Base-by-base conservation (phyloP, 225 moss, liverwort and hornwort genomes). In the Straminergon stramineum region DNA sequence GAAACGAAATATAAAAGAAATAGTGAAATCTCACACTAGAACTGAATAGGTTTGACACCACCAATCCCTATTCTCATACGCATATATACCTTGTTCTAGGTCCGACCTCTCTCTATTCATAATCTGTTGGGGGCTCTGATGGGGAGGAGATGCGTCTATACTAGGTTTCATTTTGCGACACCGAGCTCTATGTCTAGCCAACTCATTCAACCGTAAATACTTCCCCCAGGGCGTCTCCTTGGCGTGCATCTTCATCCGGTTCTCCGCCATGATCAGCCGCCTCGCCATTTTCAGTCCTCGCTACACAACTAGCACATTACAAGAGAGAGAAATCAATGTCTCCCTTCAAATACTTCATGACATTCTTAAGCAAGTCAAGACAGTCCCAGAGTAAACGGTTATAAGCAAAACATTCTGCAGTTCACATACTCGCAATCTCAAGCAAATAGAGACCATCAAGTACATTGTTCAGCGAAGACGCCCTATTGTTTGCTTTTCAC, bases 191-290 rank as follows among this genome's bases (percentile, higher is more conserved):
- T 92, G 94, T 77, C 79, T 91, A 53, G 85, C 89, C 64, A 93
- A 84, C 39, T 93, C 91, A 66, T 88, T 87, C 86, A 93, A 82
- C 5, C 94, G 90, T 45, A 92, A 75, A 67, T 89, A 93, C 84
- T 90, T 95, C 87, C 87, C 91, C 92, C 92, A 94, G 6, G 93
- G 90, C 4, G 91, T 93, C 80, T 94, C 94, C 45, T 73, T 94
- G 5, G 87, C 67, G 4, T 91, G 76, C 92, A 88, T 91, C 86
- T 88, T 93, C 86, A 85, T 92, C 32, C 93, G 90, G 41, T 89
- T 85, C 81, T 95, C 91, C 13, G 68, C 77, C 82, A 90, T 62
- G 9, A 93, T 90, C 7, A 93, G 80, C 39, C 67, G 74, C 83
- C 86, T 90, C 19, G 84, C 86, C 91, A 93, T 93, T 65, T 28